These are phyloP conservation scores for Erigeron canadensis DNA, from an alignment of 129 eudicot genomes.

Conservation along the genomic window DNA sequence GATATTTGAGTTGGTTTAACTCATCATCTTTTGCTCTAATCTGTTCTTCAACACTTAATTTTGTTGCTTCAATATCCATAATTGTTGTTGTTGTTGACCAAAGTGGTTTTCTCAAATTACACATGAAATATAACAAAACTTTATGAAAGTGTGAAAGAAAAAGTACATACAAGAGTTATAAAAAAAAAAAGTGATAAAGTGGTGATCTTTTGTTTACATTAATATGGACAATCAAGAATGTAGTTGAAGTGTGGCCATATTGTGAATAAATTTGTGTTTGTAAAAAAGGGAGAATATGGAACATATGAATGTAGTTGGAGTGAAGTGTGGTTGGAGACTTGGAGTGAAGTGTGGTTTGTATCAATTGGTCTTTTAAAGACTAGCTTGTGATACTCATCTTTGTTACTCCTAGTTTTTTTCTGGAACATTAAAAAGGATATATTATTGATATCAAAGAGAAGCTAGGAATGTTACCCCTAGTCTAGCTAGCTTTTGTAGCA, in stretches of 20 bases:
- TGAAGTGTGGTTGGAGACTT: not conserved
- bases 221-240: conserved; percentile 50
- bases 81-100: conserved; percentile 45
- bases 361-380: not conserved
- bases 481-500: too few species aligned
- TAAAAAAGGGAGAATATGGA: conserved; percentile 20
- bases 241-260: conserved; percentile 22
- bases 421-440: too few species aligned
- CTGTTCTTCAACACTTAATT: conserved; percentile 55
- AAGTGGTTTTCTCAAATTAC: conserved; percentile 39
- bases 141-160: not conserved
- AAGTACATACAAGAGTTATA: not conserved
- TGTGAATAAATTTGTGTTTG: conserved; percentile 26
- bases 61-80: conserved; percentile 72
- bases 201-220: conserved; percentile 51
- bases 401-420: too few species aligned
- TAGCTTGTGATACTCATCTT: not conserved
- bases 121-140: not conserved
- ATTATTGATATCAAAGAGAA: too few species aligned
- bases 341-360: not conserved
- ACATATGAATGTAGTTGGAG: not conserved
- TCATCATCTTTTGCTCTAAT: conserved; percentile 54
- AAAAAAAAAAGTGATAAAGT: conserved; percentile 15
- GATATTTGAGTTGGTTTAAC: conserved; percentile 39
- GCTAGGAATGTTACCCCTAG: too few species aligned